phyloP scores from a whole-genome alignment of 768 basidiomycete genomes.

The Auriculariales sp. region DNA sequence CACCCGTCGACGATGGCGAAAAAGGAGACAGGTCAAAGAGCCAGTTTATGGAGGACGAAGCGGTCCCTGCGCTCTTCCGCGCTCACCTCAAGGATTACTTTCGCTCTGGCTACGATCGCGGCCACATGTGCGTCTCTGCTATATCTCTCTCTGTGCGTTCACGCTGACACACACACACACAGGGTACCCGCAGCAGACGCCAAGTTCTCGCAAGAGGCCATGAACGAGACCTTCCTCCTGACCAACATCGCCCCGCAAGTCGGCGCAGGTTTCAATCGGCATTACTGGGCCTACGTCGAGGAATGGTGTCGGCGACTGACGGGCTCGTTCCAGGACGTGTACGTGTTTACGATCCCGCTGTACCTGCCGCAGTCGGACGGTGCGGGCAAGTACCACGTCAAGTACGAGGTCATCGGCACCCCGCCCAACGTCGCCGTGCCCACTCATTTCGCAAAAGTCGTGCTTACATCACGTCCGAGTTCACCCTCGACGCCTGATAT shows the following conservation, averaged over 20 bases:
- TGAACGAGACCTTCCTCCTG: slow-evolving; percentile 91
- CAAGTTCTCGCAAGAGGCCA: slow-evolving; percentile 68
- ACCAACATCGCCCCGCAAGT: slow-evolving; percentile 98
- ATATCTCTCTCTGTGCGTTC: no score
- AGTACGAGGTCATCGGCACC: slow-evolving; percentile 86
- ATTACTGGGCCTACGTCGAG: slow-evolving; percentile 96
- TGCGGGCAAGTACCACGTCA: slow-evolving; percentile 92
- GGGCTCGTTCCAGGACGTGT: slow-evolving; percentile 80
- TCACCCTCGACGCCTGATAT: slow-evolving; percentile 59
- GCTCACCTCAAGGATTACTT: slow-evolving; percentile 83
- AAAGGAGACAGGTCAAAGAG: slow-evolving; percentile 61
- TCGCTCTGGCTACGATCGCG: slow-evolving; percentile 85
- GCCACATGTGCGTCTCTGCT: slow-evolving; percentile 65
- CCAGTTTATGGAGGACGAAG: slow-evolving; percentile 69
- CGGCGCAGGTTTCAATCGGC: slow-evolving; percentile 91
- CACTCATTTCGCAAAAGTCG: slow-evolving; percentile 96
- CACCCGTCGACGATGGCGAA: slow-evolving; percentile 22
- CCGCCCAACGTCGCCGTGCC: slow-evolving; percentile 88
- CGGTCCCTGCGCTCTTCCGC: slow-evolving; percentile 62
- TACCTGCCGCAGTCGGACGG: slow-evolving; percentile 76
- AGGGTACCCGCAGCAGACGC: slow-evolving; percentile 98
- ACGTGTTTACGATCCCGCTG: slow-evolving; percentile 94
- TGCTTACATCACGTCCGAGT: slow-evolving; percentile 60
- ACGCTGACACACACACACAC: neutral
- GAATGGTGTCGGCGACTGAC: slow-evolving; percentile 91